A percentile compares a stretch with the other conserved stretches of the same genome.
phyloP scores from a whole-genome alignment of 441 rosid genomes.

The Viola pubescens region DNA sequence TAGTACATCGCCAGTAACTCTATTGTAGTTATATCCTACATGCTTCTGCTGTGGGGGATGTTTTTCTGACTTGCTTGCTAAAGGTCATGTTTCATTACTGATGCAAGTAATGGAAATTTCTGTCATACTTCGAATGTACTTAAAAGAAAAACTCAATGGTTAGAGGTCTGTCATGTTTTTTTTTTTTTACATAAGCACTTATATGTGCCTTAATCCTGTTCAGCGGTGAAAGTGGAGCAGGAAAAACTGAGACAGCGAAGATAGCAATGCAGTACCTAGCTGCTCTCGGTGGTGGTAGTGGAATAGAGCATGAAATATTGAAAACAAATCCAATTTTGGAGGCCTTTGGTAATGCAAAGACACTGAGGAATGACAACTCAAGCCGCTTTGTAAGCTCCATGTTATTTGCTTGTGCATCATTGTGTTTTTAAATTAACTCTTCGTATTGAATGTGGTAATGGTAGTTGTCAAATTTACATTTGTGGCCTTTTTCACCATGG shows the following conservation, averaged over 20 bases:
- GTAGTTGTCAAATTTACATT: background rate
- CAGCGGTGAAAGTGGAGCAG: slow-evolving; percentile 99
- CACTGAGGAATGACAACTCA: slow-evolving; percentile 90
- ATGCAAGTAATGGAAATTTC: no score
- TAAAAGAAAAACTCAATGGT: background rate
- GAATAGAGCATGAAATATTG: slow-evolving; percentile 93
- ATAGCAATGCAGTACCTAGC: slow-evolving; percentile 99
- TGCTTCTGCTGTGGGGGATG: no score
- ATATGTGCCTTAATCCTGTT: slow-evolving; percentile 21
- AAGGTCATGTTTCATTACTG: no score
- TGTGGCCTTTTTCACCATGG: slow-evolving; percentile 10
- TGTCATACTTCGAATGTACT: background rate
- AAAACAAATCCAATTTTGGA: slow-evolving; percentile 95
- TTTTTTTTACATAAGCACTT: background rate
- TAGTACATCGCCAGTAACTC: slow-evolving; percentile 22
- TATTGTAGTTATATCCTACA: background rate
- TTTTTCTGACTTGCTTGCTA: no score
- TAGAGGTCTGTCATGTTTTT: background rate
- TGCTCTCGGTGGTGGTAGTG: slow-evolving; percentile 99
- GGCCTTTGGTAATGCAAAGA: slow-evolving; percentile 99
- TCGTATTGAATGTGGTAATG: background rate
- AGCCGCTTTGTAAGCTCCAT: slow-evolving; percentile 90
- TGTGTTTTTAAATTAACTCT: background rate
- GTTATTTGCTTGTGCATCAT: slow-evolving; percentile 19
- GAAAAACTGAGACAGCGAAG: slow-evolving; percentile 99